Conservation (phyloP, 495 filamentous ascomycete genomes). For the Copromyces sp. region DNA sequence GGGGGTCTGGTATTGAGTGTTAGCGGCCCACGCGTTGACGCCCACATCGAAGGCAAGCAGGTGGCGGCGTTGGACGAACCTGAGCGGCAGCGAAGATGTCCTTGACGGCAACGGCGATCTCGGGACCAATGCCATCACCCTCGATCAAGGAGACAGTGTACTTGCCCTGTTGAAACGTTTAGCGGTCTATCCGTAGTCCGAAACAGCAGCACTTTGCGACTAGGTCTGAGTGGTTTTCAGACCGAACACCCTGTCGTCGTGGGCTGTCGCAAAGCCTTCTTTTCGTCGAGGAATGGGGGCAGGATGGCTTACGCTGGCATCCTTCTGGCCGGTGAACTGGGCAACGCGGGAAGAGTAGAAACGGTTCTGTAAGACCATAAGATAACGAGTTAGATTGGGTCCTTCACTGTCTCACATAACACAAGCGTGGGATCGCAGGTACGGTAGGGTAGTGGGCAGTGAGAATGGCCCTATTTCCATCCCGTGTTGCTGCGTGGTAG, state of each 20-base stretch:
- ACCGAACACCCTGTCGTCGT: not conserved
- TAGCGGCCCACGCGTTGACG: not conserved
- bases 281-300: not conserved
- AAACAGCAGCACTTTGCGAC: not conserved
- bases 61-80: slow-evolving; percentile 38
- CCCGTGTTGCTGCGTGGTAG: not conserved
- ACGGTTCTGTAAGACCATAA: not conserved
- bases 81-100: slow-evolving; percentile 94
- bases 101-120: slow-evolving; percentile 95
- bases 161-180: slow-evolving; percentile 56
- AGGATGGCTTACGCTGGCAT: slow-evolving; percentile 59
- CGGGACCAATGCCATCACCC: slow-evolving; percentile 95
- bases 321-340: slow-evolving; percentile 85
- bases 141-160: slow-evolving; percentile 95
- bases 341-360: slow-evolving; percentile 55
- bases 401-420: not conserved
- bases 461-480: not conserved
- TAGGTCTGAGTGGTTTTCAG: slow-evolving; percentile 38
- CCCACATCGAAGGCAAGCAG: slow-evolving; percentile 9
- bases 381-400: not conserved
- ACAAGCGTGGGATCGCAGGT: not conserved
- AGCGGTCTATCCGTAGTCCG: slow-evolving; percentile 3
- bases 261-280: slow-evolving; percentile 5
- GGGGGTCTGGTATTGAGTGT: slow-evolving; percentile 50
- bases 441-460: not conserved